Evolutionary conservation across 192 early-diverging fungal species (phyloP).

Genomic region (Pecoramyces ruminantium): DNA sequence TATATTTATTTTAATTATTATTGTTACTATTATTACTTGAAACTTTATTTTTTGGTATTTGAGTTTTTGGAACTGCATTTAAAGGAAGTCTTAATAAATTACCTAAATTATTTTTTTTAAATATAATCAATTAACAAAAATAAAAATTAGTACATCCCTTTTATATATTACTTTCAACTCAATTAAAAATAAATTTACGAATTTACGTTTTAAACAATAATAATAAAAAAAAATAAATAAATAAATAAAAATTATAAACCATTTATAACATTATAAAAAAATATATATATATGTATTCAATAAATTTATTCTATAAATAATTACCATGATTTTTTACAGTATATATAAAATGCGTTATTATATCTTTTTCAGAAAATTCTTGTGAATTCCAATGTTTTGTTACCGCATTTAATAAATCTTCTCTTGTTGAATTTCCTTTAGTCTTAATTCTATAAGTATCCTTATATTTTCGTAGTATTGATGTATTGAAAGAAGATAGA

Average conservation of each 20-base stretch:
- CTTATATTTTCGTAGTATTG: not conserved
- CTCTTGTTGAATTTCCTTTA: not conserved
- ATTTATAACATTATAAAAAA: too few relatives aligned
- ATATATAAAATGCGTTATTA: not conserved
- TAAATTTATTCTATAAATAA: too few relatives aligned
- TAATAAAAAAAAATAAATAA: too few relatives aligned
- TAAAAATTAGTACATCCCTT: too few relatives aligned
- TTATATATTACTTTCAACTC: too few relatives aligned
- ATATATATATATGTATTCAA: too few relatives aligned
- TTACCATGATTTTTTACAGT: not conserved
- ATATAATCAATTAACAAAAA: too few relatives aligned
- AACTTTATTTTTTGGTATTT: not conserved
- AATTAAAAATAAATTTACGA: too few relatives aligned
- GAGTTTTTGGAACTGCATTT: not conserved
- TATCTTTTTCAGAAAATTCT: not conserved
- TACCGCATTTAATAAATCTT: not conserved
- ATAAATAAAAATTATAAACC: too few relatives aligned
- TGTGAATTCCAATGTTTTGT: not conserved
- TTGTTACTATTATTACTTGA: not conserved
- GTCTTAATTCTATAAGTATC: not conserved
- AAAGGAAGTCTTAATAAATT: not conserved
- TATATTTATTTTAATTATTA: not conserved
- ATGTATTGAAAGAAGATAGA: not conserved
- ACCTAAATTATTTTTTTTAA: not conserved
- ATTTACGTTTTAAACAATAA: too few relatives aligned